Percentiles rank a stretch among this genome's conserved stretches.
phyloP scores from a whole-genome alignment of 75 land plant genomes.

The Larix kaempferi region DNA sequence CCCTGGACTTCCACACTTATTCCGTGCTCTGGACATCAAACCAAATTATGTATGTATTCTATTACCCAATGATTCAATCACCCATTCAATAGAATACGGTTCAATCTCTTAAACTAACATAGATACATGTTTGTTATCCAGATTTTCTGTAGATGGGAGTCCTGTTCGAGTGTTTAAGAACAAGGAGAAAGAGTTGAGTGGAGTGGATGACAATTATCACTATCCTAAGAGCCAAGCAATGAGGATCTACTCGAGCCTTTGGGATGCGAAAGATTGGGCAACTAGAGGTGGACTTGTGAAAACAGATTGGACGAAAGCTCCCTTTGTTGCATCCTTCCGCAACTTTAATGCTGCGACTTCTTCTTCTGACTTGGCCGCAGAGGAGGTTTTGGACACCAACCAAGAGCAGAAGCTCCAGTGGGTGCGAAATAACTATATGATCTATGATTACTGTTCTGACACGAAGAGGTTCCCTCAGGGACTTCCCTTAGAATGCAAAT shows the following conservation, averaged over 20 bases:
- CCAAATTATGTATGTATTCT: conserved; percentile 21
- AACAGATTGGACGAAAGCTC: too few relatives aligned
- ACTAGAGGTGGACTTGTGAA: neutral
- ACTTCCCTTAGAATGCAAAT: conserved; percentile 15
- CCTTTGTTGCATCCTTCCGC: too few relatives aligned
- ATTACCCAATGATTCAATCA: too few relatives aligned
- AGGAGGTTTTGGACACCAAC: neutral
- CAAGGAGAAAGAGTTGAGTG: conserved; percentile 15
- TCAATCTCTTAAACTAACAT: too few relatives aligned
- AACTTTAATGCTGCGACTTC: too few relatives aligned
- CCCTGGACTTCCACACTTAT: conserved; percentile 54
- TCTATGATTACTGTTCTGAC: conserved; percentile 33
- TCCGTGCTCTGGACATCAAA: conserved; percentile 39
- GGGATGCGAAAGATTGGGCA: conserved; percentile 29
- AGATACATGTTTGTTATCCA: conserved; percentile 9
- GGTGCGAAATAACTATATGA: conserved; percentile 28
- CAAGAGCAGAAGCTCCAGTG: conserved; percentile 2
- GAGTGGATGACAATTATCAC: neutral
- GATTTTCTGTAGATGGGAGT: conserved; percentile 44
- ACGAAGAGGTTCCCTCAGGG: conserved; percentile 16
- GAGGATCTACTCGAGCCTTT: too few relatives aligned
- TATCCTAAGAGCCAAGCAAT: too few relatives aligned
- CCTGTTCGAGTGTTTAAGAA: conserved; percentile 46
- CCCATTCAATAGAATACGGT: too few relatives aligned
- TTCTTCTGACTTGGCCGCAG: too few relatives aligned